phyloP scores from a whole-genome alignment of 352 stramenopile genomes.

The Nothophytophthora sp. region DNA sequence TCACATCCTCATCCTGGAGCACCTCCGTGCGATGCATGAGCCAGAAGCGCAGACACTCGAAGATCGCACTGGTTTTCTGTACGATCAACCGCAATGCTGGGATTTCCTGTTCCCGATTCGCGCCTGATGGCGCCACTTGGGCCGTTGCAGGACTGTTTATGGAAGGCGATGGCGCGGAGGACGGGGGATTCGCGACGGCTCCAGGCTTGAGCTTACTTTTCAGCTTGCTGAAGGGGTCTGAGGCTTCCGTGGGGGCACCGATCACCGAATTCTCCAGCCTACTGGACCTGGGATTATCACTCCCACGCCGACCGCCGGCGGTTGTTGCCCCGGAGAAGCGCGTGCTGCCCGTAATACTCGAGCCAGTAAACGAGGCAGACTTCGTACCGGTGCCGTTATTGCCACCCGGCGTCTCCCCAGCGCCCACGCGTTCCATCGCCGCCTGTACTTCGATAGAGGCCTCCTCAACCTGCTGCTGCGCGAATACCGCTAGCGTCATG shows the following conservation, averaged over 20 bases:
- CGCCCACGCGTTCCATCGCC: constrained; percentile 60
- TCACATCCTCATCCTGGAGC: constrained; percentile 76
- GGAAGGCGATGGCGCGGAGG: constrained; percentile 37
- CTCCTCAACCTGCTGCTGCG: constrained; percentile 87
- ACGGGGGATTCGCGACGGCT: constrained; percentile 20
- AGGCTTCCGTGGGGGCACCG: constrained; percentile 31
- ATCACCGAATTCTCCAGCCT: constrained; percentile 33
- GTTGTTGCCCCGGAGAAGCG: constrained; percentile 6
- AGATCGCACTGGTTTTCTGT: constrained; percentile 84
- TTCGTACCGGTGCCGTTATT: constrained; percentile 19
- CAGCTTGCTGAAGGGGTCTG: constrained; percentile 67
- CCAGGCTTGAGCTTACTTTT: constrained; percentile 65
- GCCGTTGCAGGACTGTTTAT: constrained; percentile 28
- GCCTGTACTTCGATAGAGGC: constrained; percentile 85
- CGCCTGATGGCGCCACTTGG: background rate
- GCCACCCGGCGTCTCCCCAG: constrained; percentile 15
- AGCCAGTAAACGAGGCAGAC: constrained; percentile 32
- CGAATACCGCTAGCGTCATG: constrained; percentile 86
- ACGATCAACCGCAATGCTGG: constrained; percentile 74
- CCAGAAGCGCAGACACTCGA: constrained; percentile 87
- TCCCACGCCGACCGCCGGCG: constrained; percentile 33
- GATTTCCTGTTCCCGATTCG: constrained; percentile 54
- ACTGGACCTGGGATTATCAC: constrained; percentile 46
- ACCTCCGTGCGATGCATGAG: constrained; percentile 78
- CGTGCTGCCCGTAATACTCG: constrained; percentile 24